These are phyloP conservation scores for Peribolospora kevripleyi DNA, from an alignment of 768 basidiomycete species.

Conservation along the genomic window DNA sequence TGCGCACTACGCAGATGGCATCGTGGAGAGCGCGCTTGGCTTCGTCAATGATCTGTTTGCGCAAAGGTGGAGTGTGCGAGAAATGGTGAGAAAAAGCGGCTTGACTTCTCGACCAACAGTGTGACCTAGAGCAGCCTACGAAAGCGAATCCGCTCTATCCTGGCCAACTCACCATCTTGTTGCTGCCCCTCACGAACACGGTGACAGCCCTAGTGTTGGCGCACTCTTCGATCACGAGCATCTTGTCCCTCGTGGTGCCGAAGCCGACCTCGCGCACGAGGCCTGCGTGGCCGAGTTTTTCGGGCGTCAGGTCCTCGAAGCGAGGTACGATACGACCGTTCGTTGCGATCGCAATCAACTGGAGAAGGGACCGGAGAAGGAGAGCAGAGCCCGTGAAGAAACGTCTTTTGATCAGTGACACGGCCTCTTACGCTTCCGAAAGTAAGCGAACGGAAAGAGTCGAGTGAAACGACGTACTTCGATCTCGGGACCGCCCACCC, in stretches of 20 bases:
- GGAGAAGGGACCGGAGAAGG: background rate
- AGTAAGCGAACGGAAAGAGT: background rate
- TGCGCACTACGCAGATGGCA: slow-evolving; percentile 88
- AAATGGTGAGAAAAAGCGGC: too few species aligned
- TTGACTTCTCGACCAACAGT: background rate
- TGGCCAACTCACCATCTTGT: slow-evolving; percentile 62
- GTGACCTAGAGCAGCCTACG: background rate
- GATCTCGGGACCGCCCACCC: slow-evolving; percentile 98
- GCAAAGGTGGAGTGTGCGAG: background rate
- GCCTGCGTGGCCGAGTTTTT: slow-evolving; percentile 81
- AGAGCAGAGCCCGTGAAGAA: background rate
- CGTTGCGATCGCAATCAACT: slow-evolving; percentile 96
- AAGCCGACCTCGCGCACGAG: slow-evolving; percentile 83
- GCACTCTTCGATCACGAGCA: slow-evolving; percentile 97
- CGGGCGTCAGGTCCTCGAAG: slow-evolving; percentile 77
- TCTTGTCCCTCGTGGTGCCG: slow-evolving; percentile 95
- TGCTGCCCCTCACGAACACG: slow-evolving; percentile 86
- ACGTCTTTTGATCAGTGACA: background rate
- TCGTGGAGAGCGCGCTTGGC: slow-evolving; percentile 95
- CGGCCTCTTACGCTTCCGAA: background rate
- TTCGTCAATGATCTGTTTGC: slow-evolving; percentile 76
- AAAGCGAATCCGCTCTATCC: background rate
- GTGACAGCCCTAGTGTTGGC: slow-evolving; percentile 92
- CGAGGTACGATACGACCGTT: slow-evolving; percentile 94
- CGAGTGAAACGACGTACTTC: slow-evolving; percentile 34